These are phyloP conservation scores for Fusarium sp. DNA, from an alignment of 2,329 filamentous ascomycete genomes.

Conservation along the genomic window DNA sequence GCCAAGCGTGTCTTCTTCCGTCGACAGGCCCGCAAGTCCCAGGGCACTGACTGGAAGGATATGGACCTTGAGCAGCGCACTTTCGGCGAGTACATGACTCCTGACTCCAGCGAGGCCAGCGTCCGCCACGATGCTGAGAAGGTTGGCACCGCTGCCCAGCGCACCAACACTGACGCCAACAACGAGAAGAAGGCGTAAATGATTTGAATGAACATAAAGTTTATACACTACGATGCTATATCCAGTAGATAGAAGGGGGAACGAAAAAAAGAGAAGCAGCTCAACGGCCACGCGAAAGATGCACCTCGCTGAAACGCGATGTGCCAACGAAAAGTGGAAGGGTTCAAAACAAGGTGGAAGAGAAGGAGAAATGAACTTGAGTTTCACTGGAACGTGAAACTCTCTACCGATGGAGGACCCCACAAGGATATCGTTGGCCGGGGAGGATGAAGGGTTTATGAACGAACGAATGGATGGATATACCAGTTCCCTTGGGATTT, in stretches of 20 bases:
- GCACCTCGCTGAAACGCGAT: constrained; percentile 14
- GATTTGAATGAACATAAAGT: background rate
- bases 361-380: constrained; percentile 46
- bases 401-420: constrained; percentile 29
- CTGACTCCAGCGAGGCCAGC: constrained; percentile 44
- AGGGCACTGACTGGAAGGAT: constrained; percentile 51
- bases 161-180: constrained; percentile 3
- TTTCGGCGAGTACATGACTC: constrained; percentile 53
- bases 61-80: constrained; percentile 54
- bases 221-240: constrained; percentile 7
- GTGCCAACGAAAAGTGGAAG: constrained; percentile 13
- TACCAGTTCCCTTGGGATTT: constrained; percentile 23
- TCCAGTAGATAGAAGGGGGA: background rate
- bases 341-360: constrained; percentile 28
- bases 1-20: constrained; percentile 61
- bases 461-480: constrained; percentile 19
- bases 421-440: constrained; percentile 25
- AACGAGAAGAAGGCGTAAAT: constrained; percentile 39
- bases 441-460: constrained; percentile 3
- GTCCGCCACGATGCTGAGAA: constrained; percentile 45
- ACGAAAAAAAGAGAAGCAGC: background rate
- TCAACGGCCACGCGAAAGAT: constrained; percentile 7
- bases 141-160: constrained; percentile 23
- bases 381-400: constrained; percentile 24
- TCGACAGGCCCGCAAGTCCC: constrained; percentile 34